Conservation (phyloP, 805 yeast species). For the Candida coquimbonensis region DNA sequence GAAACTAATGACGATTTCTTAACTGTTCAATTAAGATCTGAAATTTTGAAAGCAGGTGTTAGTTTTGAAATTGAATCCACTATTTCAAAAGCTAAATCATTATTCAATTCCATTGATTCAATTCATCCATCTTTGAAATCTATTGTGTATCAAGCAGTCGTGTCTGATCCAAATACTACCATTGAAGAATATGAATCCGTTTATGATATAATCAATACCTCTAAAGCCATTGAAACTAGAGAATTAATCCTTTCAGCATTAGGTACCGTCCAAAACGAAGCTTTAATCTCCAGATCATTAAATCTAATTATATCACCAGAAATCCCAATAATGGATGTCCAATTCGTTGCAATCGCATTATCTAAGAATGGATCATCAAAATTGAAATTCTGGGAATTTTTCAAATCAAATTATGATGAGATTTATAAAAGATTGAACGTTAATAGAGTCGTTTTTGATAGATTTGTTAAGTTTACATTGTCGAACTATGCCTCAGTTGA, state of each 20-base stretch:
- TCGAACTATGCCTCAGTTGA: slow-evolving; percentile 50
- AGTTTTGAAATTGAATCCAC: slow-evolving; percentile 41
- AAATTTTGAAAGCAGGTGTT: slow-evolving; percentile 54
- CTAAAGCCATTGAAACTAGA: slow-evolving; percentile 57
- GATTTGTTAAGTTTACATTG: slow-evolving; percentile 58
- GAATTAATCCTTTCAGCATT: slow-evolving; percentile 58
- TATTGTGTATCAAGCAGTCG: slow-evolving; percentile 52
- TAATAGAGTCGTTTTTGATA: slow-evolving; percentile 68
- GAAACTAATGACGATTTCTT: slow-evolving; percentile 45
- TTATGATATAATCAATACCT: slow-evolving; percentile 47
- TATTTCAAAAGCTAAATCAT: slow-evolving; percentile 34
- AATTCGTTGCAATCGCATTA: slow-evolving; percentile 68
- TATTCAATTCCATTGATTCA: slow-evolving; percentile 51
- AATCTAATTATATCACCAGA: slow-evolving; percentile 46
- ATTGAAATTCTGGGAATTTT: slow-evolving; percentile 64
- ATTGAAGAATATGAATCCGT: slow-evolving; percentile 55
- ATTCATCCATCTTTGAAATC: slow-evolving; percentile 66
- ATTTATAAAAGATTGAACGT: slow-evolving; percentile 65
- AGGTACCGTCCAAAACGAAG: slow-evolving; percentile 51
- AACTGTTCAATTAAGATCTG: slow-evolving; percentile 57
- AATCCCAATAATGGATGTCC: slow-evolving; percentile 64
- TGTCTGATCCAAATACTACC: slow-evolving; percentile 61
- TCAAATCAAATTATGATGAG: slow-evolving; percentile 61
- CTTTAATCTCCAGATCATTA: slow-evolving; percentile 46
- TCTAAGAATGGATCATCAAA: slow-evolving; percentile 56